Evolutionary conservation across 1,284 basidiomycete genomes (phyloP).

Genomic region (Farysia itapuensis): DNA sequence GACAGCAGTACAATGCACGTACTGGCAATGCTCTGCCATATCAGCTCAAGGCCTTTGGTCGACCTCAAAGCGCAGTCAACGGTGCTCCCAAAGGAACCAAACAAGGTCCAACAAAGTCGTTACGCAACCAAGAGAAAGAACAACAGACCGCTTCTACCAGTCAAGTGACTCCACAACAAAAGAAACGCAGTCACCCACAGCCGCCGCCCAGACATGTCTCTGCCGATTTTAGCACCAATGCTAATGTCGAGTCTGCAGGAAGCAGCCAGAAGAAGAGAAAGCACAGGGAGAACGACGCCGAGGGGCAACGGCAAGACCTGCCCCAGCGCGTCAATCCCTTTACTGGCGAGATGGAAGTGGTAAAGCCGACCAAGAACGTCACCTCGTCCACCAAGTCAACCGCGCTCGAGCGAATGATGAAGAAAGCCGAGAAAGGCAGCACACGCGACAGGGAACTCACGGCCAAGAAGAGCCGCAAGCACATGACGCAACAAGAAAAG

Average conservation of each 20-base stretch:
- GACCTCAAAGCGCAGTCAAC: constrained; percentile 10
- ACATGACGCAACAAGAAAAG: constrained; percentile 44
- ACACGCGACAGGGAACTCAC: constrained; percentile 3
- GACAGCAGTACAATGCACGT: too few relatives aligned
- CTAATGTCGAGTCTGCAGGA: background rate
- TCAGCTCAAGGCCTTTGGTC: constrained; percentile 18
- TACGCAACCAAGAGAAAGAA: constrained; percentile 34
- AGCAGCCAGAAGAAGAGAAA: background rate
- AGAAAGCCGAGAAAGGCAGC: constrained; percentile 14
- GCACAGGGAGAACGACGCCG: background rate
- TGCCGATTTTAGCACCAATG: constrained; percentile 21
- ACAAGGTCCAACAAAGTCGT: constrained; percentile 20
- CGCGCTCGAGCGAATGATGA: constrained; percentile 34
- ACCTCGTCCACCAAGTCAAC: constrained; percentile 9
- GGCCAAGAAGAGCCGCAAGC: constrained; percentile 21
- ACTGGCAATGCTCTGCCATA: too few relatives aligned
- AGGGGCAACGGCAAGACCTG: background rate
- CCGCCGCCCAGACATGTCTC: constrained; percentile 12
- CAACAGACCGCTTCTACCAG: constrained; percentile 1
- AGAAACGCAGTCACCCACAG: constrained; percentile 11
- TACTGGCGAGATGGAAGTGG: constrained; percentile 23
- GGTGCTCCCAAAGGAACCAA: constrained; percentile 6
- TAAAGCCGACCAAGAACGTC: constrained; percentile 1
- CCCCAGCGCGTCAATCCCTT: constrained; percentile 20
- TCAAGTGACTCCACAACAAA: background rate